Evolutionary conservation across 83 land plant species (phyloP).

Genomic region (Thuja plicata): DNA sequence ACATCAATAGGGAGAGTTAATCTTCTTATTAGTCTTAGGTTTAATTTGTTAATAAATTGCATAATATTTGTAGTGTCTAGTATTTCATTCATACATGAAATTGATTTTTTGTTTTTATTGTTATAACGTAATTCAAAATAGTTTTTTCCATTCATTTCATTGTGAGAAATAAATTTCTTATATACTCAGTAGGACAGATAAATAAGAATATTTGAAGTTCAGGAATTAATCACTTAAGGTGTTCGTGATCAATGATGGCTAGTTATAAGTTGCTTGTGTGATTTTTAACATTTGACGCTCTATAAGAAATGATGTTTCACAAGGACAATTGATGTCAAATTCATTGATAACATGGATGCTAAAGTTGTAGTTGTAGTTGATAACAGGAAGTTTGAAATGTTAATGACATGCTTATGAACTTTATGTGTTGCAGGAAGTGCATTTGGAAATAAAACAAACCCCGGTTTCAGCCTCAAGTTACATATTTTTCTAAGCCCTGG

Average conservation of each 20-base stretch:
- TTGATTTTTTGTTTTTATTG: no score
- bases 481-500: slow-evolving; percentile 22
- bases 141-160: neutral
- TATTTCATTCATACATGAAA: neutral
- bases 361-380: neutral
- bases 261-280: neutral
- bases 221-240: neutral
- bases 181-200: neutral
- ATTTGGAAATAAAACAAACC: slow-evolving; percentile 25
- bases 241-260: neutral
- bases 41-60: no score
- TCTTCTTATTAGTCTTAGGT: no score
- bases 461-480: neutral
- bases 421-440: slow-evolving; percentile 21
- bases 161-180: neutral
- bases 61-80: no score
- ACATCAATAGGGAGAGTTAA: no score
- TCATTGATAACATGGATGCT: neutral
- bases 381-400: neutral
- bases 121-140: no score
- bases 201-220: neutral
- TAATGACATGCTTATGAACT: neutral
- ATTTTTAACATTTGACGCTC: no score
- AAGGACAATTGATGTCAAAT: neutral
- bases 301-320: no score